Conservation (phyloP, 2,329 filamentous ascomycete species). For the Periconia digitata region DNA sequence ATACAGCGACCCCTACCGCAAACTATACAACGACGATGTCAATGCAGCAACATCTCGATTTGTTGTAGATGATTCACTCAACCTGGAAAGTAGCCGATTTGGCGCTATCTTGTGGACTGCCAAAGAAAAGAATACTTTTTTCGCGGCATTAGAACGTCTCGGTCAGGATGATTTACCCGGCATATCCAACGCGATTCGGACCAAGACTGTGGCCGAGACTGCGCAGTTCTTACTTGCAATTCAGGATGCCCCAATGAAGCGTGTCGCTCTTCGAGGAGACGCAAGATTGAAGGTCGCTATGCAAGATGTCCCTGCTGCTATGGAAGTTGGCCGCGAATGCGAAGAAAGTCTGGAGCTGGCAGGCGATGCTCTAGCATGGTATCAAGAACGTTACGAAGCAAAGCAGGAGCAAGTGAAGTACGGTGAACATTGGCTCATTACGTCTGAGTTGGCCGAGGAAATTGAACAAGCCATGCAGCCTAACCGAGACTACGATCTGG, state of each 20-base stretch:
- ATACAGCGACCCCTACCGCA: conserved; percentile 50
- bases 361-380: conserved; percentile 65
- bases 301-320: conserved; percentile 68
- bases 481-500: neutral
- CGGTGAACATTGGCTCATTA: conserved; percentile 68
- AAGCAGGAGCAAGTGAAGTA: conserved; percentile 61
- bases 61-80: conserved; percentile 4
- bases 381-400: conserved; percentile 66
- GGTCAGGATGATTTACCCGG: conserved; percentile 64
- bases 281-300: conserved; percentile 42
- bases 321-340: conserved; percentile 70
- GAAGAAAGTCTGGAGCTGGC: conserved; percentile 66
- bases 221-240: conserved; percentile 69
- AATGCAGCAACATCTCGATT: conserved; percentile 20
- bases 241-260: conserved; percentile 49
- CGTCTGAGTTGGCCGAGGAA: conserved; percentile 38
- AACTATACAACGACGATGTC: conserved; percentile 37
- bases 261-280: conserved; percentile 14
- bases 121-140: conserved; percentile 71
- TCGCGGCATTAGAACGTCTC: conserved; percentile 63
- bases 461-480: conserved; percentile 33
- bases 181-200: conserved; percentile 65
- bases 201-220: conserved; percentile 76
- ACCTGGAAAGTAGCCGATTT: conserved; percentile 56
- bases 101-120: conserved; percentile 71